Base-by-base conservation (phyloP, 1,139 yeast species). In the Nakaseomyces delphensis region DNA sequence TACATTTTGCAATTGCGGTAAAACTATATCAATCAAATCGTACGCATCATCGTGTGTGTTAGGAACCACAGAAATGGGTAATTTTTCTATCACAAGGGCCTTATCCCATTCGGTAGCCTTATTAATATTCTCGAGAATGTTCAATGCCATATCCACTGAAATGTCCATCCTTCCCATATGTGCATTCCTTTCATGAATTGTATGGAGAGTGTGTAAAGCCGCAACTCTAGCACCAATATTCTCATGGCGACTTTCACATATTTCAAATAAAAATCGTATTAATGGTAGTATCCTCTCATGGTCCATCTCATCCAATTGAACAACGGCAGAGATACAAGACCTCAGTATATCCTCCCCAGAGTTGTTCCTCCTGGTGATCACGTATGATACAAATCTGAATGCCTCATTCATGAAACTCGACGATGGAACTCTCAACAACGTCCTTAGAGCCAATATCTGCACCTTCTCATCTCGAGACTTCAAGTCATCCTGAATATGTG, bases 1-100 rank as follows among this genome's bases (percentile, higher is more conserved):
- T 24, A 81, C 82, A 57, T 85, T 95, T 54, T 79, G 94, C 15
- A 89, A 64, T 33, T 83, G 76, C 0, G 96, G 91, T 9, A 82
- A 59, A 3, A 77, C 69, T n/a, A 74, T 66, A 40, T 83, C 93
- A 16, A 86, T 76, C 55, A 89, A 57, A 3, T 69, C 69, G 43
- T 76, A 65, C 0, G 95, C 89, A 39, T 82, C 93, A 1, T 69
- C 69, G 15, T 76, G 68, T 0, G 74, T 68, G 48, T 79, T 77
- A 1, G 97, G 96, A 0, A 82, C 81, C 60, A 73, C 85, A 15
- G 76, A 68, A 71, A 79, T 70, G 1, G 58, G 50, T 38, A 89
- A 60, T 0, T 91, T 74, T 44, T 78, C 77, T 44, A 89, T 65
- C n/a, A 86, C 69, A 44, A 80, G 74, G 0, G 77, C 70, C 56